Base-by-base conservation (phyloP, 1,139 yeast species). In the Yamadazyma triangularis region DNA sequence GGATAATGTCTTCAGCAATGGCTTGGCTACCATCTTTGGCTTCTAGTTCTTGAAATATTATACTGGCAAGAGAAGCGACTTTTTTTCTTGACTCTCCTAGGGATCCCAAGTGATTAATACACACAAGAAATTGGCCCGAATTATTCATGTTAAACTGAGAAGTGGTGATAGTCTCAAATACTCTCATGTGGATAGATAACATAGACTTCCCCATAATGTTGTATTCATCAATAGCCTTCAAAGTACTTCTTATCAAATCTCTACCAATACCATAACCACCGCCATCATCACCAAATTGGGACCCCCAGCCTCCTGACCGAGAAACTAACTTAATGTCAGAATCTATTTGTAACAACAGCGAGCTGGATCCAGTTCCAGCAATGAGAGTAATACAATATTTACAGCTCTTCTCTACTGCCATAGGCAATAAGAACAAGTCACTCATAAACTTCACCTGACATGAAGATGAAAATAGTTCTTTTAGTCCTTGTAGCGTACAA, bases 341-440 rank as follows among this genome's bases (percentile, higher is more conserved):
- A 4, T n/a, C n/a, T n/a, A n/a, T n/a, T n/a, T n/a, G n/a, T n/a
- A n/a, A n/a, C n/a, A n/a, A n/a, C n/a, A 34, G 26, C 4, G 30
- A 22, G 12, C 35, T 31, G 2, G 37, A 31, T 3, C 37, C 37
- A 8, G 37, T 34, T n/a, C 37, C 37, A 2, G 37, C 37, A 7
- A 34, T 34, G 11, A 34, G 22, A 8, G 37, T 25, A 14, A 34
- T 31, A 16, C 25, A 31, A 21, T 25, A 28, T 12, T 26, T 31
- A 9, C 23, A 26, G 3, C 13, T 12, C 9, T 24, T 16, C 6
- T 30, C 21, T 13, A 28, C 15, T 4, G 32, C 28, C 22, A 31
- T 15, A 2, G 37, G 37, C 12, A 34, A 15, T 13, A 34, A 27
- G 18, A 26, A 28, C 11, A 29, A 24, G 24, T 34, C 37, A 23